Conservation (phyloP, 371 early-diverging fungal genomes). For the Haplosporangium sp. region DNA sequence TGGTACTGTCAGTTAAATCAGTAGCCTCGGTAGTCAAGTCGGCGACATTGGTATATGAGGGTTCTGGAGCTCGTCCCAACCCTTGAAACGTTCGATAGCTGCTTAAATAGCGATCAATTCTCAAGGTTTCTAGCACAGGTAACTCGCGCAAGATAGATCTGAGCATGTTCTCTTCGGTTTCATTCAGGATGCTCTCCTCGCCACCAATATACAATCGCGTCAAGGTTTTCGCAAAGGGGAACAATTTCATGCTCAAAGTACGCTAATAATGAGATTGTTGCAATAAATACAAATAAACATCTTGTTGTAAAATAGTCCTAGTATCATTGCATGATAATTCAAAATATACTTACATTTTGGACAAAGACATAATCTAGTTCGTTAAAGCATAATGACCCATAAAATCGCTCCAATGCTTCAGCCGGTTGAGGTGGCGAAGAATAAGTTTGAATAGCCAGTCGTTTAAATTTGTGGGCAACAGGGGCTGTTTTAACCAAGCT, state of each 20-base stretch:
- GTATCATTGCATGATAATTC: no score
- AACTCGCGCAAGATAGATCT: conserved; percentile 21
- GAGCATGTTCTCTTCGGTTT: neutral
- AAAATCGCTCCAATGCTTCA: conserved; percentile 18
- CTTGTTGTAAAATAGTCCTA: no score
- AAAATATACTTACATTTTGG: conserved; percentile 18
- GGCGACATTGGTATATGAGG: no score
- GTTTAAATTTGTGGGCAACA: conserved; percentile 16
- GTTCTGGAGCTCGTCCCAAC: neutral
- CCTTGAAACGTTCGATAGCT: conserved; percentile 5
- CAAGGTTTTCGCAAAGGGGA: conserved; percentile 30
- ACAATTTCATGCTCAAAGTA: neutral
- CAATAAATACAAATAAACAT: neutral
- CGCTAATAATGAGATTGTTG: neutral
- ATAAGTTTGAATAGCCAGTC: conserved; percentile 23
- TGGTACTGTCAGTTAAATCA: neutral
- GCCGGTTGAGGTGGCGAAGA: neutral
- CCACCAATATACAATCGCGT: conserved; percentile 23
- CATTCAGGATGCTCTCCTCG: neutral
- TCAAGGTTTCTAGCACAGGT: conserved; percentile 14
- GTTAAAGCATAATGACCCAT: conserved; percentile 16
- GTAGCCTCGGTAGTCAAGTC: no score
- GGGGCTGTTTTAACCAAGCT: neutral
- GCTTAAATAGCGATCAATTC: conserved; percentile 21
- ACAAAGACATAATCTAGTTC: conserved; percentile 27